Percentiles rank a stretch among this genome's conserved stretches.
These are phyloP conservation scores for Stagonosporopsis vannaccii DNA, from an alignment of 2,329 filamentous ascomycete species.

Conservation along the genomic window DNA sequence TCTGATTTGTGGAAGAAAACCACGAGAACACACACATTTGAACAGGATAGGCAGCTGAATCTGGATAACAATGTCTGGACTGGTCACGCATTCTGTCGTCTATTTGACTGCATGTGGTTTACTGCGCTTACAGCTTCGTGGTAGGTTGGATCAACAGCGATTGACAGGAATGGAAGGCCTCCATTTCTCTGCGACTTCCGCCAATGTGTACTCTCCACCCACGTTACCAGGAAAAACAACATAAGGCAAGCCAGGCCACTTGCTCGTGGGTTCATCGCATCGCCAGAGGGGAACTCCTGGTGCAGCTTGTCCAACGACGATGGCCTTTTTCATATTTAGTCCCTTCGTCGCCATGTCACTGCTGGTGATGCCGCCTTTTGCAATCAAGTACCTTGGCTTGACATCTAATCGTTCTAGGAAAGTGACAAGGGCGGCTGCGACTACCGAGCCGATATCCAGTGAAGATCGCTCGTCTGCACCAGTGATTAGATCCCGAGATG, in stretches of 20 bases:
- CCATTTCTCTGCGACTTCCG: constrained; percentile 24
- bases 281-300: constrained; percentile 66
- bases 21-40: not conserved
- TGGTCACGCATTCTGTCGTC: not conserved
- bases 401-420: constrained; percentile 58
- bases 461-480: constrained; percentile 59
- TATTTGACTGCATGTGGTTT: not conserved
- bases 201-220: constrained; percentile 45
- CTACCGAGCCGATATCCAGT: constrained; percentile 61
- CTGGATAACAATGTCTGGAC: not conserved
- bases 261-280: constrained; percentile 61
- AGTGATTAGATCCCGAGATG: constrained; percentile 61
- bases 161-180: constrained; percentile 21
- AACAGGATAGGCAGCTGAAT: not conserved
- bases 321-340: constrained; percentile 61
- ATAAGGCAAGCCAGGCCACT: constrained; percentile 62
- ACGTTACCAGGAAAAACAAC: constrained; percentile 68
- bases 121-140: not conserved
- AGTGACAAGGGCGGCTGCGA: constrained; percentile 60
- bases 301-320: constrained; percentile 64
- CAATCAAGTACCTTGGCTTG: constrained; percentile 64
- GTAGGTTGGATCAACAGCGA: constrained; percentile 10
- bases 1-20: not conserved
- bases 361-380: constrained; percentile 67
- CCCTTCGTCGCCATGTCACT: constrained; percentile 67